Percentiles rank a stretch among this genome's conserved stretches.
Conservation (phyloP, 257 asterid genomes). For the Lycium ferocissimum region DNA sequence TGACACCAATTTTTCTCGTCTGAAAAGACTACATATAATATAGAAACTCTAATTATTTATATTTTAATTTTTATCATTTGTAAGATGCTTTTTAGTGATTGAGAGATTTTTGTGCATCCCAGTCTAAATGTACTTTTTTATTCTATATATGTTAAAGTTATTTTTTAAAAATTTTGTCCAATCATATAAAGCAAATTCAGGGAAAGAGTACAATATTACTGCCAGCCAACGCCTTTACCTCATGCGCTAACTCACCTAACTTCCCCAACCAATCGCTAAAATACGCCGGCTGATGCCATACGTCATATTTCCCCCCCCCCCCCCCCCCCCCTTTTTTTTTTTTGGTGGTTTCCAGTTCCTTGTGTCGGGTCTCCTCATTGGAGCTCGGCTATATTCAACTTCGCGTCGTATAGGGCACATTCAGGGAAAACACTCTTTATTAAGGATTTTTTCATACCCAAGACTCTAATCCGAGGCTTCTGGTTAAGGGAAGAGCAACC, state of each 20-base stretch:
- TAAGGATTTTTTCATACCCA: no score
- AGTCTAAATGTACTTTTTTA: not conserved
- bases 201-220: not conserved
- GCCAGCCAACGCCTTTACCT: not conserved
- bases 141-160: not conserved
- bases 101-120: not conserved
- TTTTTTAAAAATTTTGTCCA: not conserved
- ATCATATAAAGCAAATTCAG: conserved; percentile 14
- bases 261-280: conserved; percentile 12
- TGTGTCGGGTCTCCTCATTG: no score
- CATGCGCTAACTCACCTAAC: conserved; percentile 12
- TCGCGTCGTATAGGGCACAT: no score
- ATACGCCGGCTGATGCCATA: not conserved
- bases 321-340: not conserved
- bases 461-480: no score
- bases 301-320: not conserved
- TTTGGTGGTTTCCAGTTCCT: no score
- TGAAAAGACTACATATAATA: no score
- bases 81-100: not conserved
- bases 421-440: no score
- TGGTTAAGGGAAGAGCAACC: no score
- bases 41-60: no score
- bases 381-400: no score
- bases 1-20: no score
- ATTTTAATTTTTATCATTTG: not conserved